Conservation (phyloP, 225 moss, liverwort and hornwort genomes). For the Straminergon stramineum region DNA sequence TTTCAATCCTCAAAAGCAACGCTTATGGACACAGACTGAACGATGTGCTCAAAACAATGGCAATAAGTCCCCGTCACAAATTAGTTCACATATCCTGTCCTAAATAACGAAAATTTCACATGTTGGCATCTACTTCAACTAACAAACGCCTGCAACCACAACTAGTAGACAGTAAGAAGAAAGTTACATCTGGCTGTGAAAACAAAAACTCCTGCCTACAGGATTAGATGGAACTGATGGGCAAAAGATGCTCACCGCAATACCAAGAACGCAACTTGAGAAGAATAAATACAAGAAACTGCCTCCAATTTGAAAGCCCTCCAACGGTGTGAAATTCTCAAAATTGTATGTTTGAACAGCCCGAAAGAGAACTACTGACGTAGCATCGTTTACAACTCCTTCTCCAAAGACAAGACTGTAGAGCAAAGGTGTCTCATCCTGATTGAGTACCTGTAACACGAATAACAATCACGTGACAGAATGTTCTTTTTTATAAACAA, state of each 20-base stretch:
- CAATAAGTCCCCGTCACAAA: neutral
- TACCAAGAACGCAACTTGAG: constrained; percentile 61
- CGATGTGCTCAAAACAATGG: neutral
- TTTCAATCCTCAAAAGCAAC: neutral
- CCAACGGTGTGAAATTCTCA: constrained; percentile 44
- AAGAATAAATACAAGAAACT: constrained; percentile 77
- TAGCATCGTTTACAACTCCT: constrained; percentile 95
- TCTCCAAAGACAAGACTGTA: constrained; percentile 98
- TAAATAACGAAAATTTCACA: neutral
- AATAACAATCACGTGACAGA: neutral
- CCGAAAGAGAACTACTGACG: constrained; percentile 87
- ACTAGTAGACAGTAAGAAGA: neutral
- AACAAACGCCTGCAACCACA: neutral
- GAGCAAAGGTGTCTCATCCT: constrained; percentile 80
- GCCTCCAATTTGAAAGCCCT: constrained; percentile 45
- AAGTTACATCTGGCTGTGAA: neutral
- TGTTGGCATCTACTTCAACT: neutral
- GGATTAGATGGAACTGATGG: neutral
- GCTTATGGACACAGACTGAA: neutral
- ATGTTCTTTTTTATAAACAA: neutral
- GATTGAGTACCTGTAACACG: constrained; percentile 57
- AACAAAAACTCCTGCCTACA: neutral
- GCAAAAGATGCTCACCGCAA: constrained; percentile 19
- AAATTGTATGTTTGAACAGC: constrained; percentile 74
- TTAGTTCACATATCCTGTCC: neutral